Base-by-base conservation (phyloP, 176 grass and related monocot species). In the Oryza longistaminata region DNA sequence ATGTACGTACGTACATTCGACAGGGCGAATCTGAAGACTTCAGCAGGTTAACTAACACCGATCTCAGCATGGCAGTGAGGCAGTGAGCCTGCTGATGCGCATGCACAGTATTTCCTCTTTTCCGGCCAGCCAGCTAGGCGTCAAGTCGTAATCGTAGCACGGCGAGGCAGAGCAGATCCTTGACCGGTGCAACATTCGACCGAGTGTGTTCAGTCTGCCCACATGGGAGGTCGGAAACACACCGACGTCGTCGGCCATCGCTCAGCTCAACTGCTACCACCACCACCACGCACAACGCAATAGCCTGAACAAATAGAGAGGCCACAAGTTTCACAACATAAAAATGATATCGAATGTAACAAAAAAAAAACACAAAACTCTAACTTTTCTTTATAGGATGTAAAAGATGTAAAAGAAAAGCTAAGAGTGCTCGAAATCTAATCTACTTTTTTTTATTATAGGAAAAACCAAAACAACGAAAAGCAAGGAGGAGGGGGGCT, bases 161-260 rank as follows among this genome's bases (percentile, higher is more conserved):
- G n/a, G 58, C 58, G 58, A 62, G 7, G 58, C 58, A 24, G 58
- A 62, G 58, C 64, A 3, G 11, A 80, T 19, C 70, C 24, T 70
- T 74, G 77, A 71, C 77, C 76, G 0, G 17, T 7, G 49, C 22
- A 68, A 39, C 43, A 46, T n/a, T 7, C 86, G 19, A 60, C 8
- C 6, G 55, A 60, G 55, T 2, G 55, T 2, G 55, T n/a, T 22
- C 55, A 60, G 55, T 42, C 31, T 4, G 42, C 53, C 53, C 86
- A 88, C 80, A 78, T 83, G 80, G n/a, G 71, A 83, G 81, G 66
- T 70, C 42, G 71, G 49, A 37, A 3, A 40, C 35, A 22, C 66
- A 40, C 29, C 42, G 6, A 71, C 16, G 66, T 78, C 86, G 5
- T 31, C 29, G 78, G 33, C 50, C 75, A 3, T 11, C n/a, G 3